Evolutionary conservation across 768 basidiomycete genomes (phyloP).

Genomic region (Rhodotorula taiwanensis): DNA sequence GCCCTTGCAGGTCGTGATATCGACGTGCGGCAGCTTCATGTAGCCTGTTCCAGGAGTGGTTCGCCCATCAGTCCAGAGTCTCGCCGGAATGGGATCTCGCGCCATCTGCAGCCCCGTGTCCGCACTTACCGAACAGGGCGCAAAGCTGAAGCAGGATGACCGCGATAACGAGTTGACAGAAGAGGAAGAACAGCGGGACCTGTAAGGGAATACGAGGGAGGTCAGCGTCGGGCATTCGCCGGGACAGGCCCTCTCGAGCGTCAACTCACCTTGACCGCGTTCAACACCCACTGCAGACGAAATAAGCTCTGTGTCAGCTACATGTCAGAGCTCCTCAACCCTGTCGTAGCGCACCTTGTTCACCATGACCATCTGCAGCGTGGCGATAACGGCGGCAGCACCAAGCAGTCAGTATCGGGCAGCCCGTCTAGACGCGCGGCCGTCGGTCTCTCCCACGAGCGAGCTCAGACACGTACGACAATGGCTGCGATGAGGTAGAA

Average conservation of each 20-base stretch:
- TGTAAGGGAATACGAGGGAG: background rate
- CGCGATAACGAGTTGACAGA: conserved; percentile 71
- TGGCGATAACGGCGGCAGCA: background rate
- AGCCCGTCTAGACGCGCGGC: no score
- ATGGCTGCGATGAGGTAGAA: conserved; percentile 88
- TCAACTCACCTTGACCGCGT: conserved; percentile 56
- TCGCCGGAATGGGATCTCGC: no score
- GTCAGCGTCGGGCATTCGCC: no score
- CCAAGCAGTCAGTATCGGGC: no score
- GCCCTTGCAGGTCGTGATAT: conserved; percentile 61
- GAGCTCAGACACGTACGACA: conserved; percentile 63
- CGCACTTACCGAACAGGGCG: conserved; percentile 40
- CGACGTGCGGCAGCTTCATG: conserved; percentile 62
- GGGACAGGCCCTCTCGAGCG: no score
- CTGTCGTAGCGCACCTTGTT: conserved; percentile 46
- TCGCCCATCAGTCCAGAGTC: no score
- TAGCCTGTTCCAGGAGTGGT: conserved; percentile 54
- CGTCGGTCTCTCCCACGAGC: no score
- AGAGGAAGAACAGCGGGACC: conserved; percentile 75
- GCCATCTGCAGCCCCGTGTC: no score
- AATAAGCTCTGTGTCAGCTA: conserved; percentile 33
- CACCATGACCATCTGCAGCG: conserved; percentile 79
- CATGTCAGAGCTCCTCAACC: rapidly evolving
- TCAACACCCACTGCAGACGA: conserved; percentile 68
- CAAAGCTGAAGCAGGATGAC: conserved; percentile 61